These are phyloP conservation scores for Xylaria longipes DNA, from an alignment of 495 filamentous ascomycete species.

Conservation along the genomic window DNA sequence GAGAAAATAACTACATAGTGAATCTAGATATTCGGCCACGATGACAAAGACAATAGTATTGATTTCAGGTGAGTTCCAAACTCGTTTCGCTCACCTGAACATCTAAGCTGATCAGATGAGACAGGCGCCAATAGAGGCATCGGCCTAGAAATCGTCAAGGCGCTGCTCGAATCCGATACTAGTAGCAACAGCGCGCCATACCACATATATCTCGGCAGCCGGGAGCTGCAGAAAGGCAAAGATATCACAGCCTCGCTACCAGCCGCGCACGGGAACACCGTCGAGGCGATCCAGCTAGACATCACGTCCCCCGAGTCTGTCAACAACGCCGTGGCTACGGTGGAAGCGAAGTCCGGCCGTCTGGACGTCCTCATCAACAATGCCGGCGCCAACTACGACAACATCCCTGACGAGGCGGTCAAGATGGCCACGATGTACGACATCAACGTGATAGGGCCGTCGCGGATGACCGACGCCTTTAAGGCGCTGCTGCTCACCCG, in stretches of 20 bases:
- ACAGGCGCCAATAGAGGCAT: slow-evolving; percentile 25
- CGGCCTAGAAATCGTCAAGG: slow-evolving; percentile 24
- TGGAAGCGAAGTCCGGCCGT: slow-evolving; percentile 7
- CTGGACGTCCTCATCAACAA: slow-evolving; percentile 23
- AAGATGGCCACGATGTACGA: slow-evolving; percentile 17
- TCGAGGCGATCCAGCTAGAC: slow-evolving; percentile 20
- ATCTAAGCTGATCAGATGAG: not conserved
- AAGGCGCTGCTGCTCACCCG: slow-evolving; percentile 9
- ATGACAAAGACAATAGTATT: slow-evolving; percentile 18
- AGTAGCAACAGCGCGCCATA: slow-evolving; percentile 11
- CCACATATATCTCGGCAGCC: slow-evolving; percentile 24
- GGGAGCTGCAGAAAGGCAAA: slow-evolving; percentile 10
- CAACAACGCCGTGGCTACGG: slow-evolving; percentile 11
- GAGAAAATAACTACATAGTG: not conserved
- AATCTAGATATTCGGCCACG: not conserved
- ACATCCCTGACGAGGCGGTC: not conserved
- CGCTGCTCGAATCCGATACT: not conserved
- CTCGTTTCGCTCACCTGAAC: not conserved
- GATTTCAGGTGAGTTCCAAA: slow-evolving; percentile 9
- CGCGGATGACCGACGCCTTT: slow-evolving; percentile 17
- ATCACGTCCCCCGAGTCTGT: slow-evolving; percentile 17
- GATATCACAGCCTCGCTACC: not conserved
- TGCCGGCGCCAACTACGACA: slow-evolving; percentile 6
- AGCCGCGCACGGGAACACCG: slow-evolving; percentile 9
- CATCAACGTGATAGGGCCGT: slow-evolving; percentile 17